These are phyloP conservation scores for Geotrichum reessii DNA, from an alignment of 1,139 yeast genomes.

Conservation along the genomic window DNA sequence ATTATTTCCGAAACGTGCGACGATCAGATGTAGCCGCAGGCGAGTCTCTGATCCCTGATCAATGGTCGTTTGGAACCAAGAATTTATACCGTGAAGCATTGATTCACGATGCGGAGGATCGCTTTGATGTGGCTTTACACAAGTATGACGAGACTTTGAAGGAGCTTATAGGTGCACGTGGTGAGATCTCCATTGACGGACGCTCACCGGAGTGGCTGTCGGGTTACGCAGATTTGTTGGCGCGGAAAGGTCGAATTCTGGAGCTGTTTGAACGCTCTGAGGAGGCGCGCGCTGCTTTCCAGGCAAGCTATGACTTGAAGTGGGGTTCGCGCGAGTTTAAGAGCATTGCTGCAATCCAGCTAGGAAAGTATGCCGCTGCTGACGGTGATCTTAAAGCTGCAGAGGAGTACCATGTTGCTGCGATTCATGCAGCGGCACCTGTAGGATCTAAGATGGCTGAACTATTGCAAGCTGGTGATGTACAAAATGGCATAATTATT, in stretches of 20 bases:
- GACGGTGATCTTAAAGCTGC: constrained; percentile 32
- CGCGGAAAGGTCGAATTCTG: constrained; percentile 36
- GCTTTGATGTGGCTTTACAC: constrained; percentile 21
- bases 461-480: constrained; percentile 32
- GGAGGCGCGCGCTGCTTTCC: constrained; percentile 34
- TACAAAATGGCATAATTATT: constrained; percentile 22
- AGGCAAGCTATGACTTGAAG: constrained; percentile 32
- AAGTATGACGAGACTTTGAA: constrained; percentile 29
- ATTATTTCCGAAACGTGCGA: constrained; percentile 24
- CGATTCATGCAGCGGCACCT: constrained; percentile 30
- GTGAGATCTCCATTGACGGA: constrained; percentile 19
- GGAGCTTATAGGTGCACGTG: constrained; percentile 21
- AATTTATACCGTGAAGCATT: constrained; percentile 31
- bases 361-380: constrained; percentile 26
- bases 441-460: not conserved
- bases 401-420: constrained; percentile 39
- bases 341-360: constrained; percentile 30
- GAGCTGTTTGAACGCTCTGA: constrained; percentile 27
- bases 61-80: constrained; percentile 33
- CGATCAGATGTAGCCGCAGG: constrained; percentile 22
- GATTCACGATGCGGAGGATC: constrained; percentile 29
- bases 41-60: constrained; percentile 30
- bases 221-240: constrained; percentile 38
- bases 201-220: constrained; percentile 35
- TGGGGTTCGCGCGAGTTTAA: constrained; percentile 30